Conservation (phyloP, 306 rosid species). For the Hippophae tibetana region DNA sequence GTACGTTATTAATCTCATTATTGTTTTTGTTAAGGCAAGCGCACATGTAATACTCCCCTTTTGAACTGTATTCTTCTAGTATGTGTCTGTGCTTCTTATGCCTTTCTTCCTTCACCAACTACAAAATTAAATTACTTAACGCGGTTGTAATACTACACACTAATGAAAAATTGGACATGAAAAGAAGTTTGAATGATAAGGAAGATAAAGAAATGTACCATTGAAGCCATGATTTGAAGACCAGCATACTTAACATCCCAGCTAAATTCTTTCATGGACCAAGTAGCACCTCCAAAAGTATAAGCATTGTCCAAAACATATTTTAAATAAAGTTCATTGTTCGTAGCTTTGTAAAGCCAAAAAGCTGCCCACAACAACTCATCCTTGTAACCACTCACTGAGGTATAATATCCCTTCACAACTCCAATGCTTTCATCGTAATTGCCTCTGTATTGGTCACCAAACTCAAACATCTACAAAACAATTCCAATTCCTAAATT, state of each 20-base stretch:
- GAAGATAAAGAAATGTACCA: conserved; percentile 25
- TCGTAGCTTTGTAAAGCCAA: conserved; percentile 64
- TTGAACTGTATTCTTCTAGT: conserved; percentile 44
- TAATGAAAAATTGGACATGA: conserved; percentile 7
- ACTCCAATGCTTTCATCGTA: conserved; percentile 67
- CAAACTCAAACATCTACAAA: conserved; percentile 72
- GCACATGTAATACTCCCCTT: conserved; percentile 57
- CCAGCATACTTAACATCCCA: conserved; percentile 80
- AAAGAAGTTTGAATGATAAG: not conserved
- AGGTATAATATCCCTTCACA: conserved; percentile 52
- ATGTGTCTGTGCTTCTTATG: conserved; percentile 33
- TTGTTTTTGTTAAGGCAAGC: conserved; percentile 54
- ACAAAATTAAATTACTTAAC: not conserved
- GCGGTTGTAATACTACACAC: conserved; percentile 2
- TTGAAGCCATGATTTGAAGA: conserved; percentile 61
- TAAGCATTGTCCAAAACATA: conserved; percentile 44
- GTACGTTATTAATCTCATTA: conserved; percentile 27
- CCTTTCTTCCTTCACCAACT: conserved; percentile 53
- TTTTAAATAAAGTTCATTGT: conserved; percentile 37
- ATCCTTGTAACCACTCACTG: conserved; percentile 80
- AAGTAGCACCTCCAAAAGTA: conserved; percentile 65
- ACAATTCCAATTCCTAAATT: conserved; percentile 4
- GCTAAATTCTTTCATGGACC: conserved; percentile 71
- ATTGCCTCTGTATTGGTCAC: conserved; percentile 58
- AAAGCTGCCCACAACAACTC: conserved; percentile 83